Conservation (phyloP, 164 flowering plant species). For the grape (Vitis vinifera) region ASM3070453v1 NC_081821.1:953501-954000, state of each 20-base stretch:
- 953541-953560: conserved; percentile 31
- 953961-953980: conserved; percentile 13
- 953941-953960: conserved; percentile 19
- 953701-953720: conserved; percentile 37
- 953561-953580: conserved; percentile 39
- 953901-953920: conserved; percentile 8
- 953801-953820: conserved; percentile 11
- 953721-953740: conserved; percentile 20
- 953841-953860: conserved; percentile 14
- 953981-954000: conserved; percentile 35
- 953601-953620: conserved; percentile 42
- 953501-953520: conserved; percentile 36
- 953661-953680: conserved; percentile 33
- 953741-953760: conserved; percentile 28
- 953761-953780: conserved; percentile 27
- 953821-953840: background rate
- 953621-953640: conserved; percentile 60
- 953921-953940: conserved; percentile 40
- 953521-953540: conserved; percentile 47
- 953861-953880: conserved; percentile 41
- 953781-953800: conserved; percentile 18
- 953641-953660: conserved; percentile 46
- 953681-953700: conserved; percentile 33
- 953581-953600: conserved; percentile 29
- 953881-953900: conserved; percentile 47